A percentile compares a stretch with the other conserved stretches of the same genome.
These are phyloP conservation scores for Neobulgaria alba DNA, from an alignment of 2,329 filamentous ascomycete species.

Conservation along the genomic window DNA sequence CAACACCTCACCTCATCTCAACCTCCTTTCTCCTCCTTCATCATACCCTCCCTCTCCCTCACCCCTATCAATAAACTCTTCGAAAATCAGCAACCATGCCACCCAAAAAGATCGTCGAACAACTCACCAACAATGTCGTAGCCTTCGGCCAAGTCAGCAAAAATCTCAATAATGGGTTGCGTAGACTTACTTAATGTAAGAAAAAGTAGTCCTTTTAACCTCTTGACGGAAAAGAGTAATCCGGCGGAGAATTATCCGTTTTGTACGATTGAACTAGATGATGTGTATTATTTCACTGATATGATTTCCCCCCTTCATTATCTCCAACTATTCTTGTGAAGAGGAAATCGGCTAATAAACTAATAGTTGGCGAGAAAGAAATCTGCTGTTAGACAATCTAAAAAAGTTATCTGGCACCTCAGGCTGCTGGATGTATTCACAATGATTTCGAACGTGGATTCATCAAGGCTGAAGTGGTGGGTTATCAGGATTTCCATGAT, in stretches of 20 bases:
- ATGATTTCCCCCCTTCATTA: background rate
- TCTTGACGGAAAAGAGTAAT: constrained; percentile 38
- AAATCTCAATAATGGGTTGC: constrained; percentile 40
- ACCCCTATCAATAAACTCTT: background rate
- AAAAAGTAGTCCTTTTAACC: constrained; percentile 44
- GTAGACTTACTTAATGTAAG: constrained; percentile 38
- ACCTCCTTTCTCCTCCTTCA: too few species aligned
- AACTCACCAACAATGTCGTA: constrained; percentile 36
- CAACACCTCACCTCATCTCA: too few species aligned
- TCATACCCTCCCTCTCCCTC: background rate
- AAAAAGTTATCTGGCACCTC: constrained; percentile 32
- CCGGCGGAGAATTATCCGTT: constrained; percentile 39
- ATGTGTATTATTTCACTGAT: constrained; percentile 38
- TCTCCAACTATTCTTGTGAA: background rate
- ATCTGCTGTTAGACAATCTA: constrained; percentile 37
- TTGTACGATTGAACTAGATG: constrained; percentile 39
- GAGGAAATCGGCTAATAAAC: too few species aligned
- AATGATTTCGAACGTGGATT: constrained; percentile 37
- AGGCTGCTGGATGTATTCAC: constrained; percentile 31
- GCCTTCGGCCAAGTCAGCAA: constrained; percentile 37
- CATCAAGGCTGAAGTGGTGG: constrained; percentile 39
- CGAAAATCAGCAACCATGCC: constrained; percentile 29
- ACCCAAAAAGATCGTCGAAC: constrained; percentile 34
- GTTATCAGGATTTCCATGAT: constrained; percentile 38
- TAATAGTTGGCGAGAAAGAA: constrained; percentile 36